Evolutionary conservation across 371 early-diverging fungal species (phyloP).

Genomic region (Mortierella sp.): DNA sequence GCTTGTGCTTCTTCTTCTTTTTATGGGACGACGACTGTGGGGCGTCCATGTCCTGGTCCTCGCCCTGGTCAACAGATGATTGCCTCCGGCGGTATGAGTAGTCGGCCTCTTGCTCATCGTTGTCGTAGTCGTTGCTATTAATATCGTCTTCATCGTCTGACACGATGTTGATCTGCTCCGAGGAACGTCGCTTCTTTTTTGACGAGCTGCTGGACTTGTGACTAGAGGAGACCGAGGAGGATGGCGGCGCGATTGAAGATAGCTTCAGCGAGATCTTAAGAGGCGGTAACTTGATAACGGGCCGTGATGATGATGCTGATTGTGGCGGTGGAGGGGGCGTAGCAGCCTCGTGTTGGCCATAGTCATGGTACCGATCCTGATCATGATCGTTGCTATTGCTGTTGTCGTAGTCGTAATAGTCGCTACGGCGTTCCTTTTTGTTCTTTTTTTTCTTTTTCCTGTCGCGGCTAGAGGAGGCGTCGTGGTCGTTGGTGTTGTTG

Average conservation of each 20-base stretch:
- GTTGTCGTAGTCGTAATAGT: slow-evolving; percentile 10
- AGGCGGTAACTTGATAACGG: slow-evolving; percentile 33
- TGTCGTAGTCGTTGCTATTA: background rate
- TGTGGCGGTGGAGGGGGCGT: slow-evolving; percentile 13
- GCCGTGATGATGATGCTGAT: slow-evolving; percentile 8
- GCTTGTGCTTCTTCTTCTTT: slow-evolving; percentile 57
- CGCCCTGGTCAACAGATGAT: slow-evolving; percentile 4
- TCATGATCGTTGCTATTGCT: background rate
- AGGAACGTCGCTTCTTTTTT: slow-evolving; percentile 38
- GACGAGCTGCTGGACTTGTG: slow-evolving; percentile 10
- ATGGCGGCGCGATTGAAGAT: slow-evolving; percentile 26
- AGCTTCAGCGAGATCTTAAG: slow-evolving; percentile 55
- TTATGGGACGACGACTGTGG: slow-evolving; percentile 20
- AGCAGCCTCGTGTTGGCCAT: background rate
- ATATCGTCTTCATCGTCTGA: slow-evolving; percentile 23
- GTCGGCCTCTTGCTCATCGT: slow-evolving; percentile 11
- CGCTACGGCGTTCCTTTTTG: slow-evolving; percentile 35
- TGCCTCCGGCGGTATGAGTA: slow-evolving; percentile 13
- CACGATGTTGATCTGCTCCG: slow-evolving; percentile 29
- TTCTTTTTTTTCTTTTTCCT: slow-evolving; percentile 36
- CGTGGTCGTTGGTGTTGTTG: background rate
- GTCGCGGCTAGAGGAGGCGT: slow-evolving; percentile 5
- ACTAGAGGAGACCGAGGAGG: slow-evolving; percentile 16
- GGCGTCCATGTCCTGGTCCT: slow-evolving; percentile 21
- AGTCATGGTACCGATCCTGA: background rate